Conservation (phyloP, 78 protist species). For the Mantamonas sphyraenae region DNA sequence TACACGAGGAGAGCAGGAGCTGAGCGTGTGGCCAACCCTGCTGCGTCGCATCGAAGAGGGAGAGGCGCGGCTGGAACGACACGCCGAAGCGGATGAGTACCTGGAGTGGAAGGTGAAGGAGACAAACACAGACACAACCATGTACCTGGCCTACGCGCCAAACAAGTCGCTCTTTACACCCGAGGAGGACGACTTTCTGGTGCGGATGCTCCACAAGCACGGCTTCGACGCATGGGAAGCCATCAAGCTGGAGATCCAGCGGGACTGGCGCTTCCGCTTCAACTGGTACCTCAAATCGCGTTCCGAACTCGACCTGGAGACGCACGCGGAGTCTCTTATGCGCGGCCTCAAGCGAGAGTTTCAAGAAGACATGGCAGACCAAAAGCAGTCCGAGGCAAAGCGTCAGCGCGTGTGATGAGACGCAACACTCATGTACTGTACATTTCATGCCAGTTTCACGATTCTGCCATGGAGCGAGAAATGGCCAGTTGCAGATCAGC, state of each 20-base stretch:
- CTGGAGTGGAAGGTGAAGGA: conserved; percentile 41
- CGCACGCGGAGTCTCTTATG: neutral
- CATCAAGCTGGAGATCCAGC: conserved; percentile 44
- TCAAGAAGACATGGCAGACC: conserved; percentile 9
- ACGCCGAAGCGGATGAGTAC: conserved; percentile 17
- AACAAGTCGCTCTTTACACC: conserved; percentile 50
- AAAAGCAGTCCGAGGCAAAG: no score
- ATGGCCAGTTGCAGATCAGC: no score
- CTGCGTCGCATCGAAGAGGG: conserved; percentile 46
- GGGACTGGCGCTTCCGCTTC: no score
- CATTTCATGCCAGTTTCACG: no score
- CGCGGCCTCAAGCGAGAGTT: neutral
- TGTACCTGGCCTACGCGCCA: no score
- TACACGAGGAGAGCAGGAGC: conserved; percentile 26
- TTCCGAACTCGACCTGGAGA: neutral
- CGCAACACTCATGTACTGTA: no score
- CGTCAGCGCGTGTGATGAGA: no score
- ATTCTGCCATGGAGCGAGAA: no score
- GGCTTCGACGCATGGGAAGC: conserved; percentile 69
- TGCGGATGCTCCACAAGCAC: conserved; percentile 43
- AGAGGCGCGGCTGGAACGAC: conserved; percentile 32
- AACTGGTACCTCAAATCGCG: conserved; percentile 18
- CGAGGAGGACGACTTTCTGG: conserved; percentile 64
- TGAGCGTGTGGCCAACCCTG: conserved; percentile 46
- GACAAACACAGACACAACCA: no score